Conservation (phyloP, 2,329 filamentous ascomycete species). For the Scedosporium aurantiacum region DNA sequence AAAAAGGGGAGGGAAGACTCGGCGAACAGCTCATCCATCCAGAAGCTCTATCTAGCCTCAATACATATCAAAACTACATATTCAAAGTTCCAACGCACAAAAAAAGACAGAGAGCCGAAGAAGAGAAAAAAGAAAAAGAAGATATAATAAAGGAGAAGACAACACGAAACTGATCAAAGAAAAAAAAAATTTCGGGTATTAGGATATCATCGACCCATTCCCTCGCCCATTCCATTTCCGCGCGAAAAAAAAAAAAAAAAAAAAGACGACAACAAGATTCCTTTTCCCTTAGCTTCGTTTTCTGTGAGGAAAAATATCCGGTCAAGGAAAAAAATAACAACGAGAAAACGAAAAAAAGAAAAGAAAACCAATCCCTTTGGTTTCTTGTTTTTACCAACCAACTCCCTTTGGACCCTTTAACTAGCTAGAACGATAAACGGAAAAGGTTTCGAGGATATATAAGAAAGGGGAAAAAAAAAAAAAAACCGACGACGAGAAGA, state of each 20-base stretch:
- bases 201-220: background rate
- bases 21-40: background rate
- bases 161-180: background rate
- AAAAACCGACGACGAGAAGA: too few species aligned
- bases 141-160: too few species aligned
- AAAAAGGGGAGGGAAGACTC: too few species aligned
- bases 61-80: too few species aligned
- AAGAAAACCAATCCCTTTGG: conserved; percentile 1
- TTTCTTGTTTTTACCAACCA: background rate
- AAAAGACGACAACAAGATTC: background rate
- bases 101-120: background rate
- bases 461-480: too few species aligned
- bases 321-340: background rate
- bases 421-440: background rate
- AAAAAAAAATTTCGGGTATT: background rate
- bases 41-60: too few species aligned
- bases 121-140: background rate
- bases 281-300: too few species aligned
- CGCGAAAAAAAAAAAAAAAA: background rate
- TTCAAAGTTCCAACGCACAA: background rate
- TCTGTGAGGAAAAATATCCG: too few species aligned
- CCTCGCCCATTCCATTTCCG: background rate
- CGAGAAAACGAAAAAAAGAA: background rate
- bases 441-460: background rate
- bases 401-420: background rate